Percentiles rank a stretch among this genome's conserved stretches.
Conservation (phyloP, 305 asterid species). For the Fraxinus latifolia region DNA sequence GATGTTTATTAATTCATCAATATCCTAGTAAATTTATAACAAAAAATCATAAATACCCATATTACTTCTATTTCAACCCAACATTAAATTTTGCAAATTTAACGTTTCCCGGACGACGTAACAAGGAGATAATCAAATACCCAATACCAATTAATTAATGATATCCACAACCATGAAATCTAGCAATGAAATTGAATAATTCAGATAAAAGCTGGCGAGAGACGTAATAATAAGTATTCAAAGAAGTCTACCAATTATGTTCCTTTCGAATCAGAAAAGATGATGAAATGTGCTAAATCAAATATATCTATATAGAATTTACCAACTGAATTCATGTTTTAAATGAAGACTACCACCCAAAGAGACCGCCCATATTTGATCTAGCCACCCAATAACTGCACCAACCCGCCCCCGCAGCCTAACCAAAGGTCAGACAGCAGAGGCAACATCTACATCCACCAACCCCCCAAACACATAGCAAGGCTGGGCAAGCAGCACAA, state of each 20-base stretch:
- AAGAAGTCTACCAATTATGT: neutral
- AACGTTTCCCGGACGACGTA: neutral
- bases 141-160: neutral
- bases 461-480: neutral
- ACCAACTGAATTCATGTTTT: neutral
- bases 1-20: neutral
- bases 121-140: neutral
- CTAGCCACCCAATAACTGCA: neutral
- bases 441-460: neutral
- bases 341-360: neutral
- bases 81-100: neutral
- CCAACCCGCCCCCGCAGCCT: neutral
- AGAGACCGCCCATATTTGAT: neutral
- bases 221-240: neutral
- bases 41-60: neutral
- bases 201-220: neutral
- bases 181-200: neutral
- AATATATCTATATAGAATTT: neutral
- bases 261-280: neutral
- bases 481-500: neutral
- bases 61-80: neutral
- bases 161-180: neutral
- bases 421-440: neutral
- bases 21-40: neutral
- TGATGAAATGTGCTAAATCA: neutral